Base-by-base conservation (phyloP, 345 rosid genomes). In the Murraya paniculata region DNA sequence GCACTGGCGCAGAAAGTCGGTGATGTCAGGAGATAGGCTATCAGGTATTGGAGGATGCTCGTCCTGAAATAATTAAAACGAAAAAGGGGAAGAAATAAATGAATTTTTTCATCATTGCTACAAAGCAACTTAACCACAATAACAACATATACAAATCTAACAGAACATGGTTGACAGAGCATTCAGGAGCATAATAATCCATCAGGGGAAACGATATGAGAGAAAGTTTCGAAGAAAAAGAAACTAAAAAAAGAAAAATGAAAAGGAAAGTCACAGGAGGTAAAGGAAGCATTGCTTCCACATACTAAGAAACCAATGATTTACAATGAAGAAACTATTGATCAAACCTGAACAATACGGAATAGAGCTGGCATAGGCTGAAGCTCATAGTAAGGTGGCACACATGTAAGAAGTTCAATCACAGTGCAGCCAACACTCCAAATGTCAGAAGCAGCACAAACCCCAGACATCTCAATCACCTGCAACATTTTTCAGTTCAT, bases 401-500 rank as follows among this genome's bases (percentile, higher is more conserved):
- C 97, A 75, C 98, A 90, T 4, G 98, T 97, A 60, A 97, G 92
- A 76, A 97, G 98, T 82, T 97, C 99, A 55, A 97, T 91, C 82
- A 97, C 99, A 19, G 99, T 97, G 83, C 99, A 97, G 78, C 99
- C 99, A 83, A 97, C 99, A 81, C 99, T 93, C 99, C 98, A 96
- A 78, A 97, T 97, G 83, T 97, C 99, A 57, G 99, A 97, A 67
- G 98, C 98, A 71, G 99, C 98, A 86, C 98, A 97, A 88, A 97
- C 99, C 71, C 99, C 99, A 0, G 98, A 91, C 98, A 97, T 91
- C 87, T 94, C 98, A 86, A 97, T 97, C 80, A 94, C 99, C 99
- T 97, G 91, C 72, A 86, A 79, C 62, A 87, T 36, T 53, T 75
- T 83, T 72, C 60, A 78, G 53, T 60, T 74, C 61, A 71, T 79